Percentiles rank a stretch among this genome's conserved stretches.
phyloP scores from a whole-genome alignment of 768 basidiomycete genomes.

The Tricholoma sp. region DNA sequence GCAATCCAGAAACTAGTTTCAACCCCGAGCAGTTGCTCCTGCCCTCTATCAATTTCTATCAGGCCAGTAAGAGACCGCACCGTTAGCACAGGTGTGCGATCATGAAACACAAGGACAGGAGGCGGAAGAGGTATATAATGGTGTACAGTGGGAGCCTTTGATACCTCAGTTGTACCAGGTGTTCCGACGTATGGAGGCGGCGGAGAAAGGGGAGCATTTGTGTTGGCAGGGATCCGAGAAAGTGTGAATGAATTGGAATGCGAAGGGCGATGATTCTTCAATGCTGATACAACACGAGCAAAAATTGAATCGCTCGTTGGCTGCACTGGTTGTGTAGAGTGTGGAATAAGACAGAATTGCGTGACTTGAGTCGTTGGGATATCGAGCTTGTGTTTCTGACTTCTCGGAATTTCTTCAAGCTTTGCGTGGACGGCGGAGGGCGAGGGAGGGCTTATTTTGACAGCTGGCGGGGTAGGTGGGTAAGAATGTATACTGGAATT shows the following conservation, averaged over 20 bases:
- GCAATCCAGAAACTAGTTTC: constrained; percentile 78
- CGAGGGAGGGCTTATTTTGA: constrained; percentile 27
- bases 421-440: constrained; percentile 26
- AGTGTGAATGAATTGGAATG: constrained; percentile 63
- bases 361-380: constrained; percentile 36
- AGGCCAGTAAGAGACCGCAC: constrained; percentile 54
- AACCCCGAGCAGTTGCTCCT: constrained; percentile 58
- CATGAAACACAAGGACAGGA: constrained; percentile 63
- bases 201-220: constrained; percentile 19
- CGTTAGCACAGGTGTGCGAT: constrained; percentile 64
- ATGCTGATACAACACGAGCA: constrained; percentile 42
- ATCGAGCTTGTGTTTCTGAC: constrained; percentile 18
- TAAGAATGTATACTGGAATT: constrained; percentile 51
- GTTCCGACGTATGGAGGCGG: constrained; percentile 33
- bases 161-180: constrained; percentile 10
- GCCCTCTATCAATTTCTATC: constrained; percentile 55
- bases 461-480: constrained; percentile 46
- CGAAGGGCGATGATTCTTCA: constrained; percentile 47
- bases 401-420: constrained; percentile 17
- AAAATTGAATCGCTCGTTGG: constrained; percentile 38
- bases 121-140: constrained; percentile 13
- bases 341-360: constrained; percentile 49
- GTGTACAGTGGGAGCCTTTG: constrained; percentile 8
- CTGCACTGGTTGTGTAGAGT: constrained; percentile 32
- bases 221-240: constrained; percentile 26